Evolutionary conservation across 1,139 yeast species (phyloP), one percentile per base, ranked within the genome.

Genomic region (Blastobotrys serpentis): DNA sequence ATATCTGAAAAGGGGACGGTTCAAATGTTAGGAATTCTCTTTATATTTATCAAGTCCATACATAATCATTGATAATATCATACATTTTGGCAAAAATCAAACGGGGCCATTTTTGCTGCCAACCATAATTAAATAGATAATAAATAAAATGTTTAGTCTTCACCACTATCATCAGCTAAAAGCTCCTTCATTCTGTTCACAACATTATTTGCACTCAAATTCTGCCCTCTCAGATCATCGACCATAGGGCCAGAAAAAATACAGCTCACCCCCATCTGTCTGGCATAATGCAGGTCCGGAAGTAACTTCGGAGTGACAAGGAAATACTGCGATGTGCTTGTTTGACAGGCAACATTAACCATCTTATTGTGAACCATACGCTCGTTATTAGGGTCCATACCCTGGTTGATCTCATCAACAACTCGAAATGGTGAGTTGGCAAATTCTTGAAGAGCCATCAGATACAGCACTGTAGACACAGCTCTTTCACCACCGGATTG

Each of bases 401-500:
- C 99, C 70, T 94, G 99, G 66, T 94, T 94, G 56, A 94, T 94
- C 71, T 94, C 99, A 67, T 94, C 99, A 4, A 94, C 97, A 2
- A 92, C 92, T 60, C 98, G 74, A 63, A 94, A 88, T 7, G 98
- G 98, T 0, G 97, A 89, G 37, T 78, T 78, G 0, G 97, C 84
- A 51, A 87, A 74, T n/a, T 90, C 92, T 69, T 94, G 99, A 52
- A 94, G 70, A 0, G 98, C 84, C 77, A 94, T 86, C 59, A 94
- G 77, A 63, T 86, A 94, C 51, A 89, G 79, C 6, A 92, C 90
- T 0, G 98, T 94, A 0, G 97, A 84, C 0, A 92, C 96, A 0
- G 98, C 95, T 59, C 96, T 78, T 65, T 94, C 99, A 46, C 99
- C 99, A 48, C 99, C 99, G 0, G 97, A 88, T 66, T 94, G 98